These are phyloP conservation scores for Claviceps purpurea DNA, from an alignment of 2,329 filamentous ascomycete species.

Conservation along the genomic window DNA sequence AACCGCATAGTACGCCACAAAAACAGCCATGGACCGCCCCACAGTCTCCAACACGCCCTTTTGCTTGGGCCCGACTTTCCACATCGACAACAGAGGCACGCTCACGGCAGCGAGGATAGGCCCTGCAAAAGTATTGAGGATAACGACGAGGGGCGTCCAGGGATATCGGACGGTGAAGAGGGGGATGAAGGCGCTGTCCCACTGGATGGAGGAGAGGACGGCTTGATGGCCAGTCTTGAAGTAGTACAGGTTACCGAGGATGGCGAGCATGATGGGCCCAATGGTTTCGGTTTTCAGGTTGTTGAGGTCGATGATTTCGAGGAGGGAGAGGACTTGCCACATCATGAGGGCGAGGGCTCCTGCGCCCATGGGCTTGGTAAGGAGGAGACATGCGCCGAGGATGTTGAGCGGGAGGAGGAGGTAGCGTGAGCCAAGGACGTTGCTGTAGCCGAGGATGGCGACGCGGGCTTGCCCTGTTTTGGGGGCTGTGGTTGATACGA, in stretches of 20 bases:
- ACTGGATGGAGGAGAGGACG: constrained; percentile 75
- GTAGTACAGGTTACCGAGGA: constrained; percentile 89
- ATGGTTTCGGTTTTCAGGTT: constrained; percentile 54
- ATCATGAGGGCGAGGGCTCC: constrained; percentile 70
- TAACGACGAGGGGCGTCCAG: constrained; percentile 70
- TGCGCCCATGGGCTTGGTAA: constrained; percentile 90
- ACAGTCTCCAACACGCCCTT: constrained; percentile 56
- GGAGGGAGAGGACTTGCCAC: constrained; percentile 78
- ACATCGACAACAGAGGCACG: constrained; percentile 70
- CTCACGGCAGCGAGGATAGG: constrained; percentile 72
- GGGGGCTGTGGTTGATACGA: constrained; percentile 37
- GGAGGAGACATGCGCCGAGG: constrained; percentile 59
- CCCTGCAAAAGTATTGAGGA: constrained; percentile 77
- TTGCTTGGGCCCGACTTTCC: constrained; percentile 75
- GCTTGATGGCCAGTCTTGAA: constrained; percentile 98
- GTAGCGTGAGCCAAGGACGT: constrained; percentile 84
- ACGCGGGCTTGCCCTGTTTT: constrained; percentile 41
- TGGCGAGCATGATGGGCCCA: constrained; percentile 68
- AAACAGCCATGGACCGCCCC: constrained; percentile 57
- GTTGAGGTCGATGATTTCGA: constrained; percentile 50
- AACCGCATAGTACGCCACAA: constrained; percentile 70
- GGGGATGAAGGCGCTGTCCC: constrained; percentile 90
- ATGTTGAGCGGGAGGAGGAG: constrained; percentile 72
- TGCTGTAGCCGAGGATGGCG: constrained; percentile 80
- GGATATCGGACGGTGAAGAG: constrained; percentile 74